phyloP scores from a whole-genome alignment of 2,329 filamentous ascomycete species.

The Elsinoe necatrix region DNA sequence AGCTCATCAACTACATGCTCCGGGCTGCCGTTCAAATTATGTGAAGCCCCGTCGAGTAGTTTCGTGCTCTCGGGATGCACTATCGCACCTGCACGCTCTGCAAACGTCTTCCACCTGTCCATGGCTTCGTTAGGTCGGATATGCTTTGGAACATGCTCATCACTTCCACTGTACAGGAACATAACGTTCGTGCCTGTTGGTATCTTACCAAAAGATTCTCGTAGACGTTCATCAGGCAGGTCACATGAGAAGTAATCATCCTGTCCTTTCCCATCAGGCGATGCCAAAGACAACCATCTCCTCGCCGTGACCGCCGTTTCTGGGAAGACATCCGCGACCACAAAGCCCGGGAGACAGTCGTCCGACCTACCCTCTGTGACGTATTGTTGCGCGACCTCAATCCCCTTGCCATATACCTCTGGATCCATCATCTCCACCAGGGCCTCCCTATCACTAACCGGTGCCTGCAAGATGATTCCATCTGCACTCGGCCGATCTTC shows the following conservation, averaged over 20 bases:
- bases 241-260: conserved; percentile 88
- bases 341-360: conserved; percentile 45
- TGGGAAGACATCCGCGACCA: conserved; percentile 26
- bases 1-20: conserved; percentile 42
- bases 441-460: conserved; percentile 68
- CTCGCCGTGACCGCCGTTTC: conserved; percentile 44
- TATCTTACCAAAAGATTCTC: conserved; percentile 57
- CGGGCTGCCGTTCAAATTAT: conserved; percentile 43
- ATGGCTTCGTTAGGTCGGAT: conserved; percentile 54
- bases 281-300: conserved; percentile 51
- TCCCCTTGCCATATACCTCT: conserved; percentile 34
- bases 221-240: conserved; percentile 50
- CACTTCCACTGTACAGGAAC: conserved; percentile 56
- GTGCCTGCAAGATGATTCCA: conserved; percentile 71
- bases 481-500: conserved; percentile 50
- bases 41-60: conserved; percentile 42
- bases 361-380: conserved; percentile 47
- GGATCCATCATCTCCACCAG: conserved; percentile 40
- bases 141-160: conserved; percentile 54
- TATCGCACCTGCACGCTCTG: conserved; percentile 36
- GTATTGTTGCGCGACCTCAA: conserved; percentile 44
- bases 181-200: conserved; percentile 46
- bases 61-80: conserved; percentile 44
- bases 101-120: conserved; percentile 45
- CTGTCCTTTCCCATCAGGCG: conserved; percentile 52